These are phyloP conservation scores for Triticum dicoccoides DNA, from an alignment of 176 grass and related monocot species.

Conservation along the genomic window DNA sequence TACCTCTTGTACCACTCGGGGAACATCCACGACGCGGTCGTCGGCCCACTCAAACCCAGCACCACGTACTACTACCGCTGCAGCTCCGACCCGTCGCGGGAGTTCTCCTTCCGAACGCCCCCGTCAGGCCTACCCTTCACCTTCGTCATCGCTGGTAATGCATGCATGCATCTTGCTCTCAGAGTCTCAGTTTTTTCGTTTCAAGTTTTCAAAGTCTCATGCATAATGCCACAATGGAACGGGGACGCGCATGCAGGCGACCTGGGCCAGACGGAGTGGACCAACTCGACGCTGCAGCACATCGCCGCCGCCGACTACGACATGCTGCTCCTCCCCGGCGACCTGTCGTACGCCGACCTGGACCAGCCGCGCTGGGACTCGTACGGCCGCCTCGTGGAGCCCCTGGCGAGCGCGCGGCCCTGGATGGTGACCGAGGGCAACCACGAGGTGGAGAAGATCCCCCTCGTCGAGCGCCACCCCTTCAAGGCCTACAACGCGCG, in stretches of 20 bases:
- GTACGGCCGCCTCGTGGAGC: constrained; percentile 42
- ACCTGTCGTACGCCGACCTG: neutral
- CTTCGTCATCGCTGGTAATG: constrained; percentile 39
- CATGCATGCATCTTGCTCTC: neutral
- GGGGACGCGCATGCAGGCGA: neutral
- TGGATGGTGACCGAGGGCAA: constrained; percentile 29
- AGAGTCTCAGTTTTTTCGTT: neutral
- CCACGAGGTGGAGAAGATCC: constrained; percentile 51
- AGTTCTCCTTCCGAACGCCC: constrained; percentile 66
- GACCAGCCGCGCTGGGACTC: constrained; percentile 19
- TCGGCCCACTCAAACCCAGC: constrained; percentile 42
- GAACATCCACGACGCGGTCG: constrained; percentile 56
- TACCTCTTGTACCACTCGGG: constrained; percentile 52
- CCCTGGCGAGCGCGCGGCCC: neutral
- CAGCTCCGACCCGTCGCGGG: constrained; percentile 29
- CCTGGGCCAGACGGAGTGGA: constrained; percentile 7
- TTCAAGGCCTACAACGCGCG: constrained; percentile 52
- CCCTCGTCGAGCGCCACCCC: neutral
- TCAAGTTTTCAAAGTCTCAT: too few relatives aligned
- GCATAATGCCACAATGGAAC: neutral
- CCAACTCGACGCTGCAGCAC: constrained; percentile 31
- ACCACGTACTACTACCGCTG: constrained; percentile 61
- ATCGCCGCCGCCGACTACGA: constrained; percentile 25
- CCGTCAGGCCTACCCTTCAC: constrained; percentile 48
- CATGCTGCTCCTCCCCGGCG: constrained; percentile 10